Conservation (phyloP, 345 rosid species). For the Rhodamnia argentea region DNA sequence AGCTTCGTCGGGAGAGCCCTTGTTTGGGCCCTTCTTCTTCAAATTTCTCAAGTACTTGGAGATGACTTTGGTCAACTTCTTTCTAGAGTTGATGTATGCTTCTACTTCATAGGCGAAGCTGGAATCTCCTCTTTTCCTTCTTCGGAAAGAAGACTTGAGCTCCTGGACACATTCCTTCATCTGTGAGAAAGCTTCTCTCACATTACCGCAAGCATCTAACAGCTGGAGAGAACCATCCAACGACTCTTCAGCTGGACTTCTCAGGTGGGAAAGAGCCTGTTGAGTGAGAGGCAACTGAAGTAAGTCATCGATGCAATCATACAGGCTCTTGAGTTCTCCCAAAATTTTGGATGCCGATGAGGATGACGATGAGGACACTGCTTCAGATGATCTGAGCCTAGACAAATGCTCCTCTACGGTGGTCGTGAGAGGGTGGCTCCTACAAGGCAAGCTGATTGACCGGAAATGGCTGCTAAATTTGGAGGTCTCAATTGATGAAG, state of each 20-base stretch:
- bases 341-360: conserved; percentile 1
- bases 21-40: neutral
- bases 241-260: neutral
- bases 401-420: neutral
- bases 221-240: conserved; percentile 15
- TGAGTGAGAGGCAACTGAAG: conserved; percentile 6
- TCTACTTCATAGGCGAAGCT: neutral
- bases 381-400: neutral
- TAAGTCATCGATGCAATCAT: conserved; percentile 1
- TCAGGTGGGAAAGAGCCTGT: neutral
- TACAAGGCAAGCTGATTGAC: conserved; percentile 4
- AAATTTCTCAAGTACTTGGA: neutral
- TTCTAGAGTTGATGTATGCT: neutral
- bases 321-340: neutral
- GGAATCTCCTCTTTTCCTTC: neutral
- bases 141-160: neutral
- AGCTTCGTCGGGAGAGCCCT: neutral
- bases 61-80: neutral
- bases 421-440: neutral
- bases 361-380: neutral
- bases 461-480: neutral
- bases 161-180: neutral
- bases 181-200: neutral
- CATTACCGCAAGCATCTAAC: neutral
- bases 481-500: neutral